Percentiles rank a stretch among this genome's conserved stretches.
Conservation (phyloP, 148 eudicot genomes). For the Silene conica region DNA sequence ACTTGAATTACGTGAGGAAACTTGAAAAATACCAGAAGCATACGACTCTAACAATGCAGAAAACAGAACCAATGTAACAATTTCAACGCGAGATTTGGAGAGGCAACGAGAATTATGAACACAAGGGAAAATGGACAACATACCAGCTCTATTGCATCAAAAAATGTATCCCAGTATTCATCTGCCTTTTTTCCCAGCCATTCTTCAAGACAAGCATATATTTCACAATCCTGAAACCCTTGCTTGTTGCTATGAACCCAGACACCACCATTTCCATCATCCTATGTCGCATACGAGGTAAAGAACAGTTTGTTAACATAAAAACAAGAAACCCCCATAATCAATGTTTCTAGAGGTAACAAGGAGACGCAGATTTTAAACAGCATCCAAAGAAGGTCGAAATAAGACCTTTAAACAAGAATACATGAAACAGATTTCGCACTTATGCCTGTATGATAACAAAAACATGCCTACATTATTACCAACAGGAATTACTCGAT, state of each 20-base stretch:
- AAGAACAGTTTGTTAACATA: background rate
- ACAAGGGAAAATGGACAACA: constrained; percentile 12
- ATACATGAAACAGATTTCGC: background rate
- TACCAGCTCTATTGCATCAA: constrained; percentile 53
- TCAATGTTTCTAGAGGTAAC: background rate
- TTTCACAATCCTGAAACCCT: constrained; percentile 71
- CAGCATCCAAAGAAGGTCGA: background rate
- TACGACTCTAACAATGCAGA: too few relatives aligned
- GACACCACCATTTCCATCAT: constrained; percentile 47
- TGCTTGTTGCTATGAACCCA: constrained; percentile 79
- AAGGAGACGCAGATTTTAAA: background rate
- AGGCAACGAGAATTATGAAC: background rate
- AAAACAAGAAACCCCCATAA: background rate
- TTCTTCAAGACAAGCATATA: constrained; percentile 58
- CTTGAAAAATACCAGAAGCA: too few relatives aligned
- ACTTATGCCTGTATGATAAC: background rate
- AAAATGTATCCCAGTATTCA: constrained; percentile 50
- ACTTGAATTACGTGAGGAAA: too few relatives aligned
- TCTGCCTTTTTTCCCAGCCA: constrained; percentile 56
- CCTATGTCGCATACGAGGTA: constrained; percentile 32
- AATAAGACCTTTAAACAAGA: background rate
- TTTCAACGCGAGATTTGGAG: background rate
- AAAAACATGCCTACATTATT: background rate
- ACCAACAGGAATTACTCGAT: background rate
- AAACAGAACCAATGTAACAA: background rate